Conservation (phyloP, 148 eudicot genomes). For the Silene latifolia region DNA sequence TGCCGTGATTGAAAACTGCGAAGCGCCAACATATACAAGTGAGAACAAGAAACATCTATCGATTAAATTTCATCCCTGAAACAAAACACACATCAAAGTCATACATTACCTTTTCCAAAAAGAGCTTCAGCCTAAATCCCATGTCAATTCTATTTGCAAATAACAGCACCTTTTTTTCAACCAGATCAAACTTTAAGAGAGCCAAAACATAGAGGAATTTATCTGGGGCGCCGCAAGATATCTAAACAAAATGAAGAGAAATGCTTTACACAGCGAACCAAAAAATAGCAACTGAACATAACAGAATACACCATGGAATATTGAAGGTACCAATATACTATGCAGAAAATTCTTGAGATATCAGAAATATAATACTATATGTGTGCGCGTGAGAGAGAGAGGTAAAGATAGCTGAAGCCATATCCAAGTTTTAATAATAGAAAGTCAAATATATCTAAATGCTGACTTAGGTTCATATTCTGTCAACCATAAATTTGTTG, state of each 20-base stretch:
- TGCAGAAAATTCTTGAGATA: neutral
- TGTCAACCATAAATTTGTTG: no score
- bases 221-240: conserved; percentile 79
- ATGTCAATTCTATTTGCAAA: conserved; percentile 82
- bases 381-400: neutral
- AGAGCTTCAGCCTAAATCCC: conserved; percentile 72
- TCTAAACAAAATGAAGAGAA: conserved; percentile 34
- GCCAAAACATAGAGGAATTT: conserved; percentile 79
- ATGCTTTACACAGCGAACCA: no score
- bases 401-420: neutral
- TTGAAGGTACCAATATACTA: neutral
- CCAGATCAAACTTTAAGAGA: conserved; percentile 79
- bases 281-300: neutral
- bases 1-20: conserved; percentile 82
- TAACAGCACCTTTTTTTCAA: conserved; percentile 79
- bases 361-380: neutral
- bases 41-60: neutral
- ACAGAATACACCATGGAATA: neutral
- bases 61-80: neutral
- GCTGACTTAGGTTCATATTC: neutral
- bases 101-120: conserved; percentile 74
- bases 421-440: neutral
- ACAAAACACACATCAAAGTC: neutral
- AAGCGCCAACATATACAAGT: neutral
- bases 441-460: neutral